Base-by-base conservation (phyloP, 106 monocot genomes). In the Dendrobium huoshanense region DNA sequence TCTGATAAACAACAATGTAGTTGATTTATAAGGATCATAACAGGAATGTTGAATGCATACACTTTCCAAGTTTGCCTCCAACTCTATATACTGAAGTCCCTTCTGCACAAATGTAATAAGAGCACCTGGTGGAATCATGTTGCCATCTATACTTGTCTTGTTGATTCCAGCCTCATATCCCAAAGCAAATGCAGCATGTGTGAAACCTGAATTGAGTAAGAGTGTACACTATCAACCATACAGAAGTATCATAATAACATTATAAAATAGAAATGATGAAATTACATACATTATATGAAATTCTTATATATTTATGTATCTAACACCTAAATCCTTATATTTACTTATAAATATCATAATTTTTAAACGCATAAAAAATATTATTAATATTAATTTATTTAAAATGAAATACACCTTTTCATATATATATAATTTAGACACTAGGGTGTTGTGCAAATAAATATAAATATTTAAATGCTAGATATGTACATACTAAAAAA, bases 141-240 rank as follows among this genome's bases (percentile, higher is more conserved):
- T 87, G 20, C 92, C 95, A 88, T 99, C 92, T 80, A 94, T 94
- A 44, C 80, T 80, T 73, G 85, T 80, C 84, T 83, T 99, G 79
- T 95, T 86, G 49, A 99, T 91, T 77, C 98, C 92, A 29, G 92
- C 95, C 77, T 99, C 98, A 91, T 91, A 99, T 55, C 98, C 98
- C 82, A 99, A 86, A 80, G 95, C 82, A 88, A 99, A 99, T 83
- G 95, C 90, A 47, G 98, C 75, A 87, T 99, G 98, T 56, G 91
- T 89, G 72, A 99, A 95, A 79, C 98, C 98, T 99, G 89, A 77
- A 82, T 83, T 17, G 67, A 47, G 20, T 80, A n/a, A 73, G 10
- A 48, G 17, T 79, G 68, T 10, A 48, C 19, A 75, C 80, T 77
- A 85, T 45, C 22, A 79, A 40, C 13, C 29, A 70, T 37, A 70